Evolutionary conservation across 495 filamentous ascomycete species (phyloP).

Genomic region (Hypoxylon lienhwacheense): DNA sequence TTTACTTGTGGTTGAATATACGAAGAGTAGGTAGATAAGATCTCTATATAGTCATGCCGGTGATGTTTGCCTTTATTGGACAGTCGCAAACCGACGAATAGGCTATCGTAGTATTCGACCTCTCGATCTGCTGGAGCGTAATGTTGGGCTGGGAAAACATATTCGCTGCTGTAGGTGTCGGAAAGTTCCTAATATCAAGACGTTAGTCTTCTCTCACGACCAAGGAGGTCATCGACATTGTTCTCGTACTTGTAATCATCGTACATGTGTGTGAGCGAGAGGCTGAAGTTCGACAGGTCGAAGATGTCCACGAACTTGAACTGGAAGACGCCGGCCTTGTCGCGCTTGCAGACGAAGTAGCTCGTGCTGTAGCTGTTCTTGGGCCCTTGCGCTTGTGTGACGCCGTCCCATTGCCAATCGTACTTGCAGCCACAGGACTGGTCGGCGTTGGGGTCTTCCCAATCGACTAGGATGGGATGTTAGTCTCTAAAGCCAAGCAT

Average conservation of each 20-base stretch:
- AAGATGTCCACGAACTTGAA: constrained; percentile 33
- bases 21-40: no score
- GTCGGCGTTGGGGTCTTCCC: constrained; percentile 43
- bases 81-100: constrained; percentile 2
- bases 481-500: not conserved
- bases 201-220: not conserved
- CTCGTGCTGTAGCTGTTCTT: constrained; percentile 26
- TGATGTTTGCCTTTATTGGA: constrained; percentile 18
- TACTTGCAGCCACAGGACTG: constrained; percentile 31
- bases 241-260: constrained; percentile 36
- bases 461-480: constrained; percentile 31
- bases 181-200: constrained; percentile 31
- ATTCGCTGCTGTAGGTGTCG: constrained; percentile 13
- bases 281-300: constrained; percentile 37
- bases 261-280: constrained; percentile 39
- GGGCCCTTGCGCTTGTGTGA: constrained; percentile 13
- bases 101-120: constrained; percentile 11
- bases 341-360: constrained; percentile 30
- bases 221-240: not conserved
- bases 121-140: constrained; percentile 5
- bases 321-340: constrained; percentile 25
- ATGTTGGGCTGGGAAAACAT: constrained; percentile 19
- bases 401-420: constrained; percentile 40
- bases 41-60: constrained; percentile 17
- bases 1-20: no score